phyloP scores from a whole-genome alignment of 73 alveolate species.

The Paramecium tetraurelia region DNA sequence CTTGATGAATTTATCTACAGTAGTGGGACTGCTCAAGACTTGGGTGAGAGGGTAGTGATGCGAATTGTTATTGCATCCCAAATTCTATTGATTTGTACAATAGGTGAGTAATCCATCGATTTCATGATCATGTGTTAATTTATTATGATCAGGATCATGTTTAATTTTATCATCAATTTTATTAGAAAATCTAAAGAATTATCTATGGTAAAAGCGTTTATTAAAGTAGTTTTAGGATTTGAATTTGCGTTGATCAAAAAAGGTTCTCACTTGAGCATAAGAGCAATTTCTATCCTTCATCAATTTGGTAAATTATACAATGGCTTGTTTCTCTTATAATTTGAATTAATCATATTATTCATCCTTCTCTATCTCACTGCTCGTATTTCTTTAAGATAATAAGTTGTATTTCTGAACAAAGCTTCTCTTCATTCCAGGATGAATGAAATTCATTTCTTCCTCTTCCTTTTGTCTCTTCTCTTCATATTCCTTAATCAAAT shows the following conservation, averaged over 20 bases:
- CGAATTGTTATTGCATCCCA: not conserved
- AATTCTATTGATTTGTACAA: not conserved
- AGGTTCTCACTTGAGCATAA: conserved; percentile 27
- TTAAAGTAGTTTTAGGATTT: not conserved
- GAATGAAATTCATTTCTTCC: not conserved
- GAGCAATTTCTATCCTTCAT: conserved; percentile 31
- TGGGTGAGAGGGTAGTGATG: not conserved
- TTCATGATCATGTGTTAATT: not conserved
- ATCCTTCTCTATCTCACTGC: not conserved
- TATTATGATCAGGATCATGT: not conserved
- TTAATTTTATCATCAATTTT: not conserved
- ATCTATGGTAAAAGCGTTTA: not conserved
- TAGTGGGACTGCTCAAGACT: not conserved
- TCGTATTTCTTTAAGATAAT: not conserved
- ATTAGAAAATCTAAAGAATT: not conserved
- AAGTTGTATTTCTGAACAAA: not conserved
- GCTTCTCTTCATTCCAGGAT: not conserved
- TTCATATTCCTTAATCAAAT: not conserved
- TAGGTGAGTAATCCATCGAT: not conserved
- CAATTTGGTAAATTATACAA: not conserved
- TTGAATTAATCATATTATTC: not conserved
- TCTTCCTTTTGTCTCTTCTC: not conserved
- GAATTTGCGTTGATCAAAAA: not conserved
- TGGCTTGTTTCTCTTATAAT: not conserved
- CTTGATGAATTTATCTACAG: not conserved